Evolutionary conservation across 768 basidiomycete genomes (phyloP).

Genomic region (Boletus pseudopeckii): DNA sequence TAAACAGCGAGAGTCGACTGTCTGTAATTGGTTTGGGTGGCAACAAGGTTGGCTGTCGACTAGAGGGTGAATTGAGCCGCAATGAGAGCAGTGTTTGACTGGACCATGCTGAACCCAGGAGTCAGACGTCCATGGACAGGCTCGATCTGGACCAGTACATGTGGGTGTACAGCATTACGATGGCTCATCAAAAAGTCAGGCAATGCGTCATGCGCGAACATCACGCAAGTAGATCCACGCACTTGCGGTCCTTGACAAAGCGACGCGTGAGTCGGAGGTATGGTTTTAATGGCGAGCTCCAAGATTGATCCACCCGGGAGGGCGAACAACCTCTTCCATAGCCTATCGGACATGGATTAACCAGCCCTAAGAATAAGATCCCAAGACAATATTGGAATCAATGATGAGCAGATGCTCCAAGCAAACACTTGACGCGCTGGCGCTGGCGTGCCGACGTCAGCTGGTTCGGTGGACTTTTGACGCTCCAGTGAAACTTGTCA

Average conservation of each 20-base stretch:
- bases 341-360: background rate
- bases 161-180: slow-evolving; percentile 17
- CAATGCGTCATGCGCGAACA: slow-evolving; percentile 12
- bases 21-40: background rate
- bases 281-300: background rate
- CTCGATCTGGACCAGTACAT: slow-evolving; percentile 8
- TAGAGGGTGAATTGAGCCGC: slow-evolving; percentile 1
- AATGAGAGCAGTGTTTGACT: slow-evolving; percentile 3
- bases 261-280: background rate
- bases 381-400: background rate
- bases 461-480: background rate
- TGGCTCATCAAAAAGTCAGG: background rate
- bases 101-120: background rate
- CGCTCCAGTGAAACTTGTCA: background rate
- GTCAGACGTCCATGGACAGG: slow-evolving; percentile 1
- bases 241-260: background rate
- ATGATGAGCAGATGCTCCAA: background rate
- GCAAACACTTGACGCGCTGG: background rate
- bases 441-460: background rate
- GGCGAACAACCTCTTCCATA: background rate
- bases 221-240: slow-evolving; percentile 21
- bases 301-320: slow-evolving; percentile 1
- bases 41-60: slow-evolving; percentile 3
- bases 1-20: background rate
- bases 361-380: background rate